phyloP scores from a whole-genome alignment of 257 asterid species.

The Solanum lycopersicoides region DNA sequence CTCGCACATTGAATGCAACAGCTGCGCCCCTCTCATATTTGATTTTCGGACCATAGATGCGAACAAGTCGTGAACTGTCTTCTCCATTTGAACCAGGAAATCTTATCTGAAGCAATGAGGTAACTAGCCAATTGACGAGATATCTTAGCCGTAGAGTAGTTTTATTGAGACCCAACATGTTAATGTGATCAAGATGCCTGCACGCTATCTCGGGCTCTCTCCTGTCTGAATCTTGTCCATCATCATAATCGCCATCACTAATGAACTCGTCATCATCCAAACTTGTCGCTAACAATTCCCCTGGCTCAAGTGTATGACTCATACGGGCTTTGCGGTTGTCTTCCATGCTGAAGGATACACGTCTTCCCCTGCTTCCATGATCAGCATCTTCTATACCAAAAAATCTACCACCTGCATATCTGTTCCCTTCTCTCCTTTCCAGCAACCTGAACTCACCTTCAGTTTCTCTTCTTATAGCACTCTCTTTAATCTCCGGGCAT shows the following conservation, averaged over 20 bases:
- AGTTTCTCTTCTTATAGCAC: conserved; percentile 92
- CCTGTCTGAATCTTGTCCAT: conserved; percentile 73
- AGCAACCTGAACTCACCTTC: conserved; percentile 90
- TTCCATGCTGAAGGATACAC: conserved; percentile 83
- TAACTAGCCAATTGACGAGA: conserved; percentile 86
- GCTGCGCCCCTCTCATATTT: conserved; percentile 95
- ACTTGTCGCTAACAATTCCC: conserved; percentile 45
- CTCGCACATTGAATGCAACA: conserved; percentile 80
- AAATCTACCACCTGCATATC: conserved; percentile 68
- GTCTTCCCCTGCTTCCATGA: conserved; percentile 75
- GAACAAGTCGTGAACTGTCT: conserved; percentile 52
- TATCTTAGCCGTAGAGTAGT: conserved; percentile 80
- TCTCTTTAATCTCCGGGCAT: conserved; percentile 58
- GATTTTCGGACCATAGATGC: conserved; percentile 91
- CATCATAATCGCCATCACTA: conserved; percentile 60
- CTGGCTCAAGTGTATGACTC: conserved; percentile 51
- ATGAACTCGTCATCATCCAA: conserved; percentile 67
- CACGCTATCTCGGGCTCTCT: conserved; percentile 79
- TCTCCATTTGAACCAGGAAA: conserved; percentile 39
- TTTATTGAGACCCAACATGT: conserved; percentile 84
- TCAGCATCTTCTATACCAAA: conserved; percentile 84
- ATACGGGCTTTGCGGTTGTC: conserved; percentile 36
- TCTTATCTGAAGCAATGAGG: conserved; percentile 78
- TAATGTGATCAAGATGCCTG: conserved; percentile 85
- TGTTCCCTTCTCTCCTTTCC: conserved; percentile 81